These are phyloP conservation scores for Castanea sativa DNA, from an alignment of 306 rosid species.

Conservation along the genomic window DNA sequence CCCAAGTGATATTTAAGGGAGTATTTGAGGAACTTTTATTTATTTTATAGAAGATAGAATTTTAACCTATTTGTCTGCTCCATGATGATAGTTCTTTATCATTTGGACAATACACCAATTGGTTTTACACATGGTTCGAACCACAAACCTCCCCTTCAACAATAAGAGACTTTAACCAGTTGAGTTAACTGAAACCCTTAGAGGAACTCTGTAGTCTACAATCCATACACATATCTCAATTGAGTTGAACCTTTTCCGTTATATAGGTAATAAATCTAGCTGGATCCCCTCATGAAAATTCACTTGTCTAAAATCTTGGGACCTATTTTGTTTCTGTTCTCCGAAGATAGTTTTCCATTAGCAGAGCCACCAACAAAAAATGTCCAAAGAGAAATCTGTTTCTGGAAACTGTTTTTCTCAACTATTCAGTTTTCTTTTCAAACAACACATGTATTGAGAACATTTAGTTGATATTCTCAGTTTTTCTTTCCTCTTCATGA, in stretches of 20 bases:
- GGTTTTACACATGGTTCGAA: too few species aligned
- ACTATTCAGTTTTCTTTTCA: not conserved
- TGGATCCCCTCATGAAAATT: not conserved
- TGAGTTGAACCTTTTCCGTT: not conserved
- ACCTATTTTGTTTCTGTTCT: not conserved
- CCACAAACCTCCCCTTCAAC: too few species aligned
- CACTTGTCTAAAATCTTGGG: not conserved
- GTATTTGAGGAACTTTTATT: not conserved
- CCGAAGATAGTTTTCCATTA: not conserved
- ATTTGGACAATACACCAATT: too few species aligned
- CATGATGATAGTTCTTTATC: too few species aligned
- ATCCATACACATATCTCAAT: not conserved
- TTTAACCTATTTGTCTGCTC: too few species aligned
- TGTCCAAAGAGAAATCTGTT: not conserved
- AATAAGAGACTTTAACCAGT: too few species aligned
- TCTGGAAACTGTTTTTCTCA: not conserved
- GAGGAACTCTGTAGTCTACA: not conserved
- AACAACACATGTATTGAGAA: not conserved
- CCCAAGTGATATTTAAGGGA: not conserved
- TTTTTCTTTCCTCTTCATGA: not conserved
- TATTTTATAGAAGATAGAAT: too few species aligned
- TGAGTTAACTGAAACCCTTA: rapidly evolving
- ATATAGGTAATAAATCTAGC: not conserved
- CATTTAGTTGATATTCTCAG: not conserved
- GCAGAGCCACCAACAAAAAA: not conserved